phyloP scores from a whole-genome alignment of 805 yeast species.

The Wickerhamiella azymoides region DNA sequence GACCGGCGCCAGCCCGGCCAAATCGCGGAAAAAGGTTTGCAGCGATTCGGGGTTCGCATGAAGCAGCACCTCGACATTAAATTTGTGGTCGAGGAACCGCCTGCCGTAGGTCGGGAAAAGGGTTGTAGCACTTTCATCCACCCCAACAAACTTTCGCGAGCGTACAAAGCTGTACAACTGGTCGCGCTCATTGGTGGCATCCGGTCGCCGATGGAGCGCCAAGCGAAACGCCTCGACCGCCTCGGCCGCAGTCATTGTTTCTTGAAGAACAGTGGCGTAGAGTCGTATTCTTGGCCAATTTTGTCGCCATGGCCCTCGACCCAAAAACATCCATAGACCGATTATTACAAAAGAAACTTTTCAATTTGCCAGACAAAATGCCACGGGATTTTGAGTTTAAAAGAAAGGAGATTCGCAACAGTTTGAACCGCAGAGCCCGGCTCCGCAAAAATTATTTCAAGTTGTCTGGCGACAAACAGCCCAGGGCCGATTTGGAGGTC shows the following conservation, averaged over 20 bases:
- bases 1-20: conserved; percentile 10
- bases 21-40: conserved; percentile 2
- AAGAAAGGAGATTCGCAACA: conserved; percentile 55
- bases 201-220: neutral
- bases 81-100: conserved; percentile 13
- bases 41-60: conserved; percentile 4
- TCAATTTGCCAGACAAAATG: neutral
- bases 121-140: neutral
- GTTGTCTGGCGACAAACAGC: conserved; percentile 44
- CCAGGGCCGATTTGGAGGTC: conserved; percentile 26
- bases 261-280: neutral
- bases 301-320: neutral
- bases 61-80: conserved; percentile 10
- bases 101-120: conserved; percentile 7
- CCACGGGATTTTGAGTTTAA: conserved; percentile 21
- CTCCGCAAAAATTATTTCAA: conserved; percentile 72
- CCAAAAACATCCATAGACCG: neutral
- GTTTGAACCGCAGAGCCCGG: conserved; percentile 67
- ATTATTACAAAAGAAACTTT: neutral
- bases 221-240: neutral
- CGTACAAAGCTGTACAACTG: neutral
- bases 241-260: neutral
- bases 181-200: neutral
- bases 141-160: neutral
- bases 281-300: neutral